phyloP scores from a whole-genome alignment of 2,329 filamentous ascomycete genomes.

The Aspergillus sp. region DNA sequence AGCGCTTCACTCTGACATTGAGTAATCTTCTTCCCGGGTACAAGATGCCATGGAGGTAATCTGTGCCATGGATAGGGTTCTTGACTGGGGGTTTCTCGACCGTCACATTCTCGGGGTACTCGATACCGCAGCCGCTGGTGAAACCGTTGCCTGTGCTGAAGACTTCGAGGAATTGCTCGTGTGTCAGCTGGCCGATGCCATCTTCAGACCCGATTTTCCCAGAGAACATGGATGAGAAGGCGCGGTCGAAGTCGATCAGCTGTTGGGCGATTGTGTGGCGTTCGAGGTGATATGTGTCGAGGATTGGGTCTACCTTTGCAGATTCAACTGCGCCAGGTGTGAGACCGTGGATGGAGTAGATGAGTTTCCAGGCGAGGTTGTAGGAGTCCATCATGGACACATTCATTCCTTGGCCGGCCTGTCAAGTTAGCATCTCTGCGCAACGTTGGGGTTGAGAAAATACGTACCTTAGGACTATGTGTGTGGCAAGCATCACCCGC shows the following conservation, averaged over 20 bases:
- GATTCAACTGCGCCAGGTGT: conserved; percentile 20
- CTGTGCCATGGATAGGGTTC: conserved; percentile 30
- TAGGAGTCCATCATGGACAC: conserved; percentile 66
- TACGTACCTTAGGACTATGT: conserved; percentile 65
- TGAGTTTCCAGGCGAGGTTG: conserved; percentile 45
- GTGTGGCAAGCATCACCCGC: conserved; percentile 79
- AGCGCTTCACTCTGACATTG: conserved; percentile 33
- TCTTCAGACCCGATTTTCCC: conserved; percentile 34
- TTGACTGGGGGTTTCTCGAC: conserved; percentile 24
- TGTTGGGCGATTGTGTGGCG: conserved; percentile 39
- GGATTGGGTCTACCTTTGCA: conserved; percentile 24
- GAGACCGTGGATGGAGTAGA: conserved; percentile 37
- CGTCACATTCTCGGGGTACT: conserved; percentile 33
- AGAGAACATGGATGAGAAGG: conserved; percentile 42
- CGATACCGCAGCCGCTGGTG: conserved; percentile 41
- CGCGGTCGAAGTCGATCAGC: conserved; percentile 41
- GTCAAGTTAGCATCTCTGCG: conserved; percentile 5
- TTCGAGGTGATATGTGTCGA: conserved; percentile 40
- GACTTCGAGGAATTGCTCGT: conserved; percentile 37
- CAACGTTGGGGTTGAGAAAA: background rate
- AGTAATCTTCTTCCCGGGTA: conserved; percentile 36
- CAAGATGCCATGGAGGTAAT: conserved; percentile 37
- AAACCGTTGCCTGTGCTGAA: conserved; percentile 40
- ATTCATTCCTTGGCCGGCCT: conserved; percentile 77
- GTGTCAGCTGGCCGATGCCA: conserved; percentile 27